These are phyloP conservation scores for Colletotrichum scovillei DNA, from an alignment of 2,329 filamentous ascomycete genomes.

Conservation along the genomic window DNA sequence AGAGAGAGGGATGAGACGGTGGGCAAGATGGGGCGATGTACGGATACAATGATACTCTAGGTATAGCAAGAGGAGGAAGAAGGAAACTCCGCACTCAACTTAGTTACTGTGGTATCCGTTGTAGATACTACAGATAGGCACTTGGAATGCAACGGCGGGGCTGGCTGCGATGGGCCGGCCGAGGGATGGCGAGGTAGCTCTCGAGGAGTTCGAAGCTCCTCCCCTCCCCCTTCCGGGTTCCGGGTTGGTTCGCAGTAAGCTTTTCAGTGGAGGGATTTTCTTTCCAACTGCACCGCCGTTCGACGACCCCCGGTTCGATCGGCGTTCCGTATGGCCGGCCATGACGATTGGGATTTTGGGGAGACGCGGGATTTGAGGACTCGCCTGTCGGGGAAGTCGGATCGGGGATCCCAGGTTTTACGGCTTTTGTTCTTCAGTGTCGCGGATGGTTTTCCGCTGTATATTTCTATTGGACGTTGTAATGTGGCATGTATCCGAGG, in stretches of 20 bases:
- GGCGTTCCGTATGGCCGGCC: conserved; percentile 28
- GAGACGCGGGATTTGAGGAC: background rate
- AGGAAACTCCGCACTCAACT: conserved; percentile 12
- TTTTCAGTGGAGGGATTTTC: conserved; percentile 20
- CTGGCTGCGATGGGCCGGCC: background rate
- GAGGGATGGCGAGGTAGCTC: background rate
- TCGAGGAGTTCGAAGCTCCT: background rate
- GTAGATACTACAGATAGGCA: background rate
- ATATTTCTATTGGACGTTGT: background rate
- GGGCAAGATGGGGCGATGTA: conserved; percentile 9
- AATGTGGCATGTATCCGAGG: background rate
- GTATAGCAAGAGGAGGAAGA: background rate
- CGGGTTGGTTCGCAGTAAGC: conserved; percentile 5
- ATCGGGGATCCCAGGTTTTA: background rate
- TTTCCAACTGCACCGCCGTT: background rate
- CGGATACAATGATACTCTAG: background rate
- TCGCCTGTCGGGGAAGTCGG: background rate
- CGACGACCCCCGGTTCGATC: conserved; percentile 25
- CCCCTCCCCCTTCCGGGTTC: conserved; percentile 8
- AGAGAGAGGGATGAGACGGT: background rate
- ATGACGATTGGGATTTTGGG: conserved; percentile 1
- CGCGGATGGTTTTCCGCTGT: background rate
- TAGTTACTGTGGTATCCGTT: background rate
- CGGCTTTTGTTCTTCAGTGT: too few relatives aligned
- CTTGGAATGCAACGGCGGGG: background rate